Base-by-base conservation (phyloP, 805 yeast genomes). In the Candida dajiaensis region DNA sequence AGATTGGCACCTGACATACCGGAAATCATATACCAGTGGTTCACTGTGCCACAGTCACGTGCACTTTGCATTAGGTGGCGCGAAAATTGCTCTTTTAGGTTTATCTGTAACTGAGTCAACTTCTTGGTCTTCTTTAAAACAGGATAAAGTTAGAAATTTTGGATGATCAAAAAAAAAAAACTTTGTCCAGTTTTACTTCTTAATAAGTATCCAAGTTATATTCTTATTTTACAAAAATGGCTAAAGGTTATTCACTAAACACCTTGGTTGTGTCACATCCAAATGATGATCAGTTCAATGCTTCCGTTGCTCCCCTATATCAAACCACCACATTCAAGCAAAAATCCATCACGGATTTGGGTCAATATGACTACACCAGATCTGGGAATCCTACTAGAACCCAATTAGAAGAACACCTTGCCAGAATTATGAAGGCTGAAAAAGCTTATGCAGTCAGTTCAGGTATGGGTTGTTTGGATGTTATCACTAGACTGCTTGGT, bases 321-420 rank as follows among this genome's bases (percentile, higher is more conserved):
- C 95, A 88, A 64, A 80, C 94, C 1, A 96, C 98, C n/a, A 90
- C 98, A 6, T 90, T 90, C 72, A 89, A 89, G 66, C 94, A 87
- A 64, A 74, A 74, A 40, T 77, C 86, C 1, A 69, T 87, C 50
- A 71, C 78, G 36, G 81, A 84, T 56, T 78, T 85, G 83, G 92
- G 95, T 3, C 84, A 81, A 56, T 88, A 82, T 61, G 92, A 84
- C 62, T 87, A 87, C 67, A 88, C 97, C 0, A 74, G 98, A 56
- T 84, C 95, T 13, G 97, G 98, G 4, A 90, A 90, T 67, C 98
- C 98, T 21, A 88, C 97, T 1, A 75, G 98, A 64, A 78, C 92
- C 0, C 77, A 78, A 37, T 67, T 89, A 49, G 96, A 90, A 64
- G 71, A 77, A 41, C 95, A 90, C 57, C 61, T 90, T 57, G 83